Base-by-base conservation (phyloP, 371 early-diverging fungal genomes). In the Ordospora colligata region DNA sequence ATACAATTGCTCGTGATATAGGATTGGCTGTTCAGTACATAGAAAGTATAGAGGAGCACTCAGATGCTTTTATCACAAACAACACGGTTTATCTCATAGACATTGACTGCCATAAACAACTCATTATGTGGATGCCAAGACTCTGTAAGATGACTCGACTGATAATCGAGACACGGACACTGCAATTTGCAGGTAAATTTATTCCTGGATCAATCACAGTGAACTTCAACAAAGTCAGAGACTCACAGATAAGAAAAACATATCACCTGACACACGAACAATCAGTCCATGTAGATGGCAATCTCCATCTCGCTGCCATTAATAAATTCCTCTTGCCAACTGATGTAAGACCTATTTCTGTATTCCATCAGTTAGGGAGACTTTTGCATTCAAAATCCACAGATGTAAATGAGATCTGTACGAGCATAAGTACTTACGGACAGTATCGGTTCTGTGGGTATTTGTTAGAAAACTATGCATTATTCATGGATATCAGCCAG, bases 101-200 rank as follows among this genome's bases (percentile, higher is more conserved):
- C 21, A 7, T 71, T 17, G 71, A 71, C 46, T 44, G 32, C 32
- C 21, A 47, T 9, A 58, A 71, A 7, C 45, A 71, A n/a, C 23
- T 71, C 37, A 43, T 46, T 12, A 58, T n/a, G 27, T 21, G 58
- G 32, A 71, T 46, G 47, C 27, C 40, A 22, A 71, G 62, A 32
- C 44, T 71, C 32, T 11, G 3, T 22, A 22, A n/a, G n/a, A 62
- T 71, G 58, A 58, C n/a, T 10, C 53, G 58, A 32, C 19, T 71
- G 17, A 58, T 71, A 12, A 71, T 71, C 25, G 71, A 71, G 23
- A 71, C 71, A 11, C 11, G 71, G n/a, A 43, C 37, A 19, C 46
- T 71, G 32, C 47, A 27, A 7, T 62, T 46, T 40, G 58, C 58
- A 3, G 45, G 50, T 0, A 71, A 62, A 37, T 58, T 14, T 1